These are phyloP conservation scores for Rosa rugosa DNA, from an alignment of 306 rosid species.

Conservation along the genomic window DNA sequence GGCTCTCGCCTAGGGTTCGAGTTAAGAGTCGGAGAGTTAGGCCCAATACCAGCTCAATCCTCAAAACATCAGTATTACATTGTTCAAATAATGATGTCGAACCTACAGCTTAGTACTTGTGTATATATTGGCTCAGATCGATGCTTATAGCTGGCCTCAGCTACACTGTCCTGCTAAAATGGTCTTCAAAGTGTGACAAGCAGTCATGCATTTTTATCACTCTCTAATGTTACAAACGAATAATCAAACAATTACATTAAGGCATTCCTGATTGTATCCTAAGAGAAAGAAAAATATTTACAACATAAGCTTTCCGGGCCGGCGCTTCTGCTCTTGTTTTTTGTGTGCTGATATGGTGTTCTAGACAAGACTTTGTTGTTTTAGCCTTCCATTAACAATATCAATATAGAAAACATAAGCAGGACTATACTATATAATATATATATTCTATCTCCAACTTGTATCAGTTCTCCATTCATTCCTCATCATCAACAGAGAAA, in stretches of 20 bases:
- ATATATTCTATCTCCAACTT: not conserved
- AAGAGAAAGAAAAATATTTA: not conserved
- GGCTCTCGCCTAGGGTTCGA: too few species aligned
- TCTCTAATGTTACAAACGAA: not conserved
- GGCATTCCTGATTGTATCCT: not conserved
- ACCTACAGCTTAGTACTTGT: not conserved
- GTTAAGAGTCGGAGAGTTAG: not conserved
- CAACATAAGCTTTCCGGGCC: not conserved
- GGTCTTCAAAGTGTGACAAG: not conserved
- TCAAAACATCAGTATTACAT: not conserved
- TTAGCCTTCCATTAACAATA: not conserved
- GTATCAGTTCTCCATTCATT: not conserved
- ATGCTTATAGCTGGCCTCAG: not conserved
- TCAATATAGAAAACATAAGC: not conserved
- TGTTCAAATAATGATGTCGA: not conserved
- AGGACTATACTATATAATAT: not conserved
- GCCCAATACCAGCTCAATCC: not conserved
- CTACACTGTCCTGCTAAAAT: not conserved
- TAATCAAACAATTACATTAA: not conserved
- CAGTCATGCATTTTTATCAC: not conserved
- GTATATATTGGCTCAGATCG: not conserved
- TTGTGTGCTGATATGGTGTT: not conserved
- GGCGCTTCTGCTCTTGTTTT: not conserved
- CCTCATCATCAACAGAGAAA: constrained; percentile 54
- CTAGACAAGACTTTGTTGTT: not conserved